Evolutionary conservation across 257 asterid genomes (phyloP).

Genomic region (Solanum piurae): DNA sequence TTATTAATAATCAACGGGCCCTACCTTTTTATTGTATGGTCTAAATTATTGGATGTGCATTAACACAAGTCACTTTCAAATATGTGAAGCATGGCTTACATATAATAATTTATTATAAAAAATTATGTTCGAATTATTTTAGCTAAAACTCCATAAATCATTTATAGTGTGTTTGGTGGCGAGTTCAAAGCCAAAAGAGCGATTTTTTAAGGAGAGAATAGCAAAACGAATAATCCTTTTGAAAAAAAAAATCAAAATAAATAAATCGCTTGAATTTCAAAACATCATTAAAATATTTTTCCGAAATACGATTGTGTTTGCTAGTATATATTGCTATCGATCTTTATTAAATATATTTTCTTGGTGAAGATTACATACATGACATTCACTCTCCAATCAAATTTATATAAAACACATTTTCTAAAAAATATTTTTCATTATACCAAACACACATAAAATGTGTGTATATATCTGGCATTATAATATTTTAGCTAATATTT

Average conservation of each 20-base stretch:
- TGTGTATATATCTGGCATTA: neutral
- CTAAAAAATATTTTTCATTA: neutral
- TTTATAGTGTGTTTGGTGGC: neutral
- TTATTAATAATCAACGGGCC: neutral
- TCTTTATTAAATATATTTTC: neutral
- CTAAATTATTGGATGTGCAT: neutral
- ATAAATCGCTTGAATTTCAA: neutral
- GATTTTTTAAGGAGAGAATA: neutral
- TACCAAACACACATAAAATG: neutral
- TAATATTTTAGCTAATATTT: neutral
- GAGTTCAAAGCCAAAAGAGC: neutral
- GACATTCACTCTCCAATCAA: neutral
- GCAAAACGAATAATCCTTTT: neutral
- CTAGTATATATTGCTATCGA: neutral
- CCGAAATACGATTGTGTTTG: neutral
- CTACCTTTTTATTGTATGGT: neutral
- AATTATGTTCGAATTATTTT: neutral
- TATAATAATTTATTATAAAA: neutral
- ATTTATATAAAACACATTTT: neutral
- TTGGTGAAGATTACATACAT: neutral
- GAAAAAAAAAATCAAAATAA: neutral
- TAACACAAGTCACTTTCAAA: neutral
- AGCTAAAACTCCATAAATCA: neutral
- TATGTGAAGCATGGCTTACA: neutral
- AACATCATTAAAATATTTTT: too few species aligned